Evolutionary conservation across 441 rosid species (phyloP), one percentile per base, ranked within the genome.

Genomic region (Erysimum cheiri): DNA sequence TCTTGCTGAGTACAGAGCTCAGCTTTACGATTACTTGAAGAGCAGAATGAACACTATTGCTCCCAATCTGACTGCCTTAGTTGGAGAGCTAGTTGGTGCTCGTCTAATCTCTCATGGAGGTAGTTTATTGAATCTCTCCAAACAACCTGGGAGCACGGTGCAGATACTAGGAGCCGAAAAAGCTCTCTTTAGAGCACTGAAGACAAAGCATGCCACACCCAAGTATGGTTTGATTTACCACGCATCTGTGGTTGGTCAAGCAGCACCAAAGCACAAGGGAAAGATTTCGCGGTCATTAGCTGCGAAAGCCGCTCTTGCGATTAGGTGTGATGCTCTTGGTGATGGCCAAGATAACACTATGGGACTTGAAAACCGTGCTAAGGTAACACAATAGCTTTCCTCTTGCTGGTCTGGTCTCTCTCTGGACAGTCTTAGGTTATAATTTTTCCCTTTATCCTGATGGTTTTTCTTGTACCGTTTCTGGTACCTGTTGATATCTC

Each of bases 81-180:
- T 94, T 3, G 98, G 98, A 33, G 97, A 94, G 82, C 96, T 94
- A 39, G 98, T 91, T 8, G 97, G 98, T 55, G 98, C 97, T 49
- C 97, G 96, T 44, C 86, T 91, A 4, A 91, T 91, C 40, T 93
- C 96, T 3, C 97, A 89, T 72, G 98, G 96, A 2, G 97, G 98
- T 55, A 88, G 98, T 77, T 85, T 94, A 76, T 31, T 94, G 72
- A 93, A 91, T 80, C 96, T 93, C 15, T 88, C 97, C 44, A 93
- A 91, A 84, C 97, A 91, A 77, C 97, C 97, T 17, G 97, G 97
- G 31, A 91, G 97, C 80, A 91, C 96, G 0, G 81, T 91, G 75
- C 98, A 93, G 85, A 91, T 91, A 55, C 93, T 93, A 13, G 98
- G 98, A 13, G 98, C 98, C 0, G 96, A 91, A 67, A 91, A 91